Conservation (phyloP, 805 yeast genomes). For the Ogataea pini region DNA sequence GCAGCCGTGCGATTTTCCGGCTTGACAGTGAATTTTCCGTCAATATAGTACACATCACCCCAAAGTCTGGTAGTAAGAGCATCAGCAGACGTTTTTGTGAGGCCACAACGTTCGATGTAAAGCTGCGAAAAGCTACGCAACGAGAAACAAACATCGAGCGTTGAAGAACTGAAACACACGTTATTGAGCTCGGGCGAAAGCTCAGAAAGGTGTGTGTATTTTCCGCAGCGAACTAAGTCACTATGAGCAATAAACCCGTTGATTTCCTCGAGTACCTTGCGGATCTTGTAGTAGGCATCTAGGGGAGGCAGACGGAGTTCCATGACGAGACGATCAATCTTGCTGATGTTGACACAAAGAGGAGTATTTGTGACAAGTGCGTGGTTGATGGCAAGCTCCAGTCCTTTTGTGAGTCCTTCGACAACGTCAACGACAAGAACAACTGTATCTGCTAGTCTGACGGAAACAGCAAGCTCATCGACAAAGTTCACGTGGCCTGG, state of each 20-base stretch:
- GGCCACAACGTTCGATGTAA: constrained; percentile 42
- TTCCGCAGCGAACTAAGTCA: constrained; percentile 18
- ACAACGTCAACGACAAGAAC: constrained; percentile 77
- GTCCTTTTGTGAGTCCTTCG: constrained; percentile 72
- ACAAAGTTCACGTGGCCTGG: constrained; percentile 91
- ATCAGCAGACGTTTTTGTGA: constrained; percentile 30
- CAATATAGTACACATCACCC: constrained; percentile 69
- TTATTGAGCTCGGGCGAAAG: constrained; percentile 66
- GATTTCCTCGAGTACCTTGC: constrained; percentile 60
- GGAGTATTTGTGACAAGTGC: constrained; percentile 52
- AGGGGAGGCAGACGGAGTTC: constrained; percentile 75
- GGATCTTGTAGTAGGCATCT: constrained; percentile 72
- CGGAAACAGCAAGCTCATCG: constrained; percentile 67
- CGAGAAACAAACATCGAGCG: constrained; percentile 63
- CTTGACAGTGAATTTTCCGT: constrained; percentile 46
- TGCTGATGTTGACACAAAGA: constrained; percentile 67
- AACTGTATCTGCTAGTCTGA: constrained; percentile 63
- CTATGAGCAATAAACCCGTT: constrained; percentile 50
- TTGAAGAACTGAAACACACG: constrained; percentile 73
- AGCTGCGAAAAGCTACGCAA: constrained; percentile 61
- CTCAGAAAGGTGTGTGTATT: constrained; percentile 31
- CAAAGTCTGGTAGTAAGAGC: constrained; percentile 61
- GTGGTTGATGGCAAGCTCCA: constrained; percentile 52
- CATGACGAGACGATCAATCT: constrained; percentile 80
- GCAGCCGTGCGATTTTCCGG: constrained; percentile 28